Conservation (phyloP, 2,329 filamentous ascomycete genomes). For the Colletotrichum theobromicola region DNA sequence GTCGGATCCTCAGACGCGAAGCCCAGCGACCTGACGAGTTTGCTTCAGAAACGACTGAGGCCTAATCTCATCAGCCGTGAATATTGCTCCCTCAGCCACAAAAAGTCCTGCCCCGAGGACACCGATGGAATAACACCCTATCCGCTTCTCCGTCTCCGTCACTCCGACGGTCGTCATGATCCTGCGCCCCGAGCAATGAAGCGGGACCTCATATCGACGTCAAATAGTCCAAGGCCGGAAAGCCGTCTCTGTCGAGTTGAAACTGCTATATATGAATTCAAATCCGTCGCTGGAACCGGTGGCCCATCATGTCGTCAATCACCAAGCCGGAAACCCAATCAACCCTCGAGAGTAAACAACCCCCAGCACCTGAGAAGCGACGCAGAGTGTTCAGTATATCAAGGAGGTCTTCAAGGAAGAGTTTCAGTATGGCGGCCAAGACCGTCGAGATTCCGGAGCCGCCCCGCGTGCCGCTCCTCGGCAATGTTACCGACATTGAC, state of each 20-base stretch:
- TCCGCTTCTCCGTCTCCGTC: not conserved
- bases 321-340: not conserved
- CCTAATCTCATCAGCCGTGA: not conserved
- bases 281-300: not conserved
- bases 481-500: constrained; percentile 70
- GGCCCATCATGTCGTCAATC: not conserved
- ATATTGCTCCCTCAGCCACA: not conserved
- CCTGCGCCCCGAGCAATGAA: not conserved
- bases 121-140: not conserved
- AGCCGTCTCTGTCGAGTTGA: not conserved
- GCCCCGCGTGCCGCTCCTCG: constrained; percentile 66
- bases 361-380: not conserved
- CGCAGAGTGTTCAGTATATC: constrained; percentile 7
- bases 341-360: not conserved
- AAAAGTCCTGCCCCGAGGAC: not conserved
- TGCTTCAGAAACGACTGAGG: not conserved
- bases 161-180: not conserved
- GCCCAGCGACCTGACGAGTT: not conserved
- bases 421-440: constrained; percentile 22
- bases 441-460: constrained; percentile 43
- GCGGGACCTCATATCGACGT: not conserved
- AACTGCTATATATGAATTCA: not conserved
- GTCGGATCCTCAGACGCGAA: not conserved
- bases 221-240: not conserved
- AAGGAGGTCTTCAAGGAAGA: not conserved